These are phyloP conservation scores for Fusarium sp. DNA, from an alignment of 2,329 filamentous ascomycete species.

Conservation along the genomic window DNA sequence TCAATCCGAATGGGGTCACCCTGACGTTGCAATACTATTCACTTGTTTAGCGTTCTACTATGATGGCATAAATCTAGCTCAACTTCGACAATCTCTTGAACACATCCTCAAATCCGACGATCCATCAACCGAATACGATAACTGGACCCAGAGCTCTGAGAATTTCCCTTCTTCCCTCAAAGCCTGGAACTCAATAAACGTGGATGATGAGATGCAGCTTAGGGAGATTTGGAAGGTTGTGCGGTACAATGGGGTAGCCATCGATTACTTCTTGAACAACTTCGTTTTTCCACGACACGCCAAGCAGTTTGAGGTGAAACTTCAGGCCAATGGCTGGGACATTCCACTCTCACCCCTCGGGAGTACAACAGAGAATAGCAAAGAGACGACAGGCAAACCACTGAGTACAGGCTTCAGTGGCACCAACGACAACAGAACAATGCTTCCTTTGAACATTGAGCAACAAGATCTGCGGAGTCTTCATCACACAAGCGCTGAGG, in stretches of 20 bases:
- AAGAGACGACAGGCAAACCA: constrained; percentile 8
- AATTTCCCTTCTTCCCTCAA: constrained; percentile 59
- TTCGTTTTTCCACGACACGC: constrained; percentile 74
- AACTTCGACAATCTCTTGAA: constrained; percentile 62
- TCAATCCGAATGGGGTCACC: constrained; percentile 74
- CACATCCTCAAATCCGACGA: constrained; percentile 64
- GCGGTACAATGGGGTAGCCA: constrained; percentile 57
- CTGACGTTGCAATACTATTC: constrained; percentile 71
- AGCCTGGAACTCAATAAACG: constrained; percentile 68
- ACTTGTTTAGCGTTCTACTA: constrained; percentile 77
- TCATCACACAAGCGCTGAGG: constrained; percentile 70
- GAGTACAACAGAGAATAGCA: neutral
- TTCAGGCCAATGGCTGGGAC: constrained; percentile 76
- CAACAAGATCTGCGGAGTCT: constrained; percentile 69
- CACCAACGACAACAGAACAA: constrained; percentile 71
- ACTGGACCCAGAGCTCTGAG: constrained; percentile 55
- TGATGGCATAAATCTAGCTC: constrained; percentile 58
- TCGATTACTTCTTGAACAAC: constrained; percentile 71
- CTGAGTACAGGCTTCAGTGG: constrained; percentile 76
- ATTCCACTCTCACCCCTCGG: constrained; percentile 58
- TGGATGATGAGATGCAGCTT: constrained; percentile 65
- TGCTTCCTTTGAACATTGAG: constrained; percentile 69
- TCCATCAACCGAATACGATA: constrained; percentile 64
- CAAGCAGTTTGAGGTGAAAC: constrained; percentile 70
- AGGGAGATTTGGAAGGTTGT: constrained; percentile 62